These are phyloP conservation scores for Przewalskia tangutica DNA, from an alignment of 257 asterid genomes.

Conservation along the genomic window DNA sequence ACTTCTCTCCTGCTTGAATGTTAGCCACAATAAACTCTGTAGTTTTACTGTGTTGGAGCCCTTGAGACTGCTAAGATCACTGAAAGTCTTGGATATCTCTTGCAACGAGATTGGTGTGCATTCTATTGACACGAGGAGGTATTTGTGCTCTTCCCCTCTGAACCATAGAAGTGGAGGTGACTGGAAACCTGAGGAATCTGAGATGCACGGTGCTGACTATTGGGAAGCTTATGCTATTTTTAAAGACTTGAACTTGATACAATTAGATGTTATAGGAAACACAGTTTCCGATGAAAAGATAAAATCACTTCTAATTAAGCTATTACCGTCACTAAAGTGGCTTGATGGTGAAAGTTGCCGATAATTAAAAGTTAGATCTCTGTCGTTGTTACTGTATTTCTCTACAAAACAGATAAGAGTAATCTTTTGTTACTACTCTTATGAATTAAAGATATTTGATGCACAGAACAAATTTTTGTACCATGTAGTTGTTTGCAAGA, in stretches of 20 bases:
- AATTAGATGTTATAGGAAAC: constrained; percentile 65
- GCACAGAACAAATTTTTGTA: neutral
- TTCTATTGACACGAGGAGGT: constrained; percentile 67
- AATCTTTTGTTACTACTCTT: neutral
- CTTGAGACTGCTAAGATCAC: constrained; percentile 41
- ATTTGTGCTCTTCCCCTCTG: constrained; percentile 71
- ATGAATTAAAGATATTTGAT: neutral
- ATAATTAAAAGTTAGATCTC: neutral
- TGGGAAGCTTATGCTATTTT: constrained; percentile 67
- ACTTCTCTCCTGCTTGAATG: constrained; percentile 69
- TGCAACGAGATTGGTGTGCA: constrained; percentile 79
- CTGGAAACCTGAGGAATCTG: constrained; percentile 30
- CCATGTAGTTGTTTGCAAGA: neutral
- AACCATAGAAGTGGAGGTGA: constrained; percentile 37
- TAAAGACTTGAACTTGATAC: constrained; percentile 54
- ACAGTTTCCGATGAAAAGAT: constrained; percentile 32
- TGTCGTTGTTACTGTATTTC: neutral
- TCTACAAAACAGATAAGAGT: neutral
- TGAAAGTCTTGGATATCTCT: constrained; percentile 59
- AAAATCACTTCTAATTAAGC: constrained; percentile 35
- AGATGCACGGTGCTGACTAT: constrained; percentile 13
- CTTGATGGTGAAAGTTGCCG: constrained; percentile 45
- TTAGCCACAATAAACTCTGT: constrained; percentile 51
- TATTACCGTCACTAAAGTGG: constrained; percentile 66
- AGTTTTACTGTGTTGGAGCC: constrained; percentile 77